These are phyloP conservation scores for Nakazawaea wyomingensis DNA, from an alignment of 805 yeast genomes.

Conservation along the genomic window DNA sequence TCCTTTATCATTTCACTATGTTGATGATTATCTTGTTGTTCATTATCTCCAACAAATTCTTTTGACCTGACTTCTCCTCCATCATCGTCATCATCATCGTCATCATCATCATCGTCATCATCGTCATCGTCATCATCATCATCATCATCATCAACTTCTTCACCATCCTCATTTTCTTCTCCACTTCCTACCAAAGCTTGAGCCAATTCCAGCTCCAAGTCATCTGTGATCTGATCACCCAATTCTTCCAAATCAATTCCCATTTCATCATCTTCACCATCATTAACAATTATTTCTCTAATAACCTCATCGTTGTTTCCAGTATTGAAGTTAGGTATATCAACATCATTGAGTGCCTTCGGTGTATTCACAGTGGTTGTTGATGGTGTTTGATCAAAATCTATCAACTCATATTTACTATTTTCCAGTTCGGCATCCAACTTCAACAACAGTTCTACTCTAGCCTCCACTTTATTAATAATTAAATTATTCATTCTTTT, in stretches of 20 bases:
- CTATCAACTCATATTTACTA: conserved; percentile 69
- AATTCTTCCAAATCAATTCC: conserved; percentile 18
- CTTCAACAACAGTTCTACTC: conserved; percentile 69
- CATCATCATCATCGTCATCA: conserved; percentile 44
- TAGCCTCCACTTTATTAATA: conserved; percentile 71
- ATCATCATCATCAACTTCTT: conserved; percentile 40
- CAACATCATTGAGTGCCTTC: conserved; percentile 9
- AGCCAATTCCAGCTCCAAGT: conserved; percentile 12
- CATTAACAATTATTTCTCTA: conserved; percentile 27
- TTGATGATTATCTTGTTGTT: conserved; percentile 47
- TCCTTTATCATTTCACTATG: conserved; percentile 75
- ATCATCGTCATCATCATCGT: conserved; percentile 48
- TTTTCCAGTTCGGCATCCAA: conserved; percentile 83
- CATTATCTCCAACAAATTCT: conserved; percentile 44
- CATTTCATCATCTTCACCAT: conserved; percentile 15
- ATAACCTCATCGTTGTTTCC: conserved; percentile 18
- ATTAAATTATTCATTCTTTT: conserved; percentile 64
- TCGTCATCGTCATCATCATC: conserved; percentile 40
- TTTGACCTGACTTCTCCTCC: conserved; percentile 41
- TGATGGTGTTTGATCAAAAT: conserved; percentile 37
- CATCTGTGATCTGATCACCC: conserved; percentile 11
- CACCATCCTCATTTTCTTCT: conserved; percentile 27
- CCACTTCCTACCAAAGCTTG: conserved; percentile 9
- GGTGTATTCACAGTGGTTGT: conserved; percentile 27
- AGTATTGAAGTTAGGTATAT: not conserved